These are phyloP conservation scores for Talaromyces sp. DNA, from an alignment of 2,329 filamentous ascomycete species.

Conservation along the genomic window DNA sequence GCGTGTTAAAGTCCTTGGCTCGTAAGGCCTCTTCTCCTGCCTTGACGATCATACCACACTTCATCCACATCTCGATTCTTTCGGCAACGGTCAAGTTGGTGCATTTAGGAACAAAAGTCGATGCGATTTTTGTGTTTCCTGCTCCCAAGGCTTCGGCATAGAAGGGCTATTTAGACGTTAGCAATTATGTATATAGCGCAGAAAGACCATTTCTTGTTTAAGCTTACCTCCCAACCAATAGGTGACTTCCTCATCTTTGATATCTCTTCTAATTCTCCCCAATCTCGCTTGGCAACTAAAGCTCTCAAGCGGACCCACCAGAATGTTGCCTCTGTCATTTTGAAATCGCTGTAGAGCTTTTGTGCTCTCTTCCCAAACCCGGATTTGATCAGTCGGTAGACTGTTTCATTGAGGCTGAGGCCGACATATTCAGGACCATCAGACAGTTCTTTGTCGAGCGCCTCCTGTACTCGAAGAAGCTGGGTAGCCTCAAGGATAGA, in stretches of 20 bases:
- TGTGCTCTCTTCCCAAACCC: constrained; percentile 81
- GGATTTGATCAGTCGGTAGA: constrained; percentile 79
- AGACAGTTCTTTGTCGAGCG: constrained; percentile 77
- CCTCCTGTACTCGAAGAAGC: constrained; percentile 80
- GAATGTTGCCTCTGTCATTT: constrained; percentile 81
- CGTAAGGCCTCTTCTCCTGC: constrained; percentile 89
- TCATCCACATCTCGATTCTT: constrained; percentile 88
- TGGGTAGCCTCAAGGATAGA: constrained; percentile 75
- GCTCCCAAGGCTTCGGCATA: constrained; percentile 85
- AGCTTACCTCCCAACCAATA: constrained; percentile 88
- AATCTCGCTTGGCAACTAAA: constrained; percentile 83
- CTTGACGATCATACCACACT: constrained; percentile 84
- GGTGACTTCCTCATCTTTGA: constrained; percentile 73
- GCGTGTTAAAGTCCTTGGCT: constrained; percentile 71
- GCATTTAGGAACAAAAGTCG: constrained; percentile 84
- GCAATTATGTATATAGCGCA: constrained; percentile 21
- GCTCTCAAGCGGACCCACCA: constrained; percentile 87
- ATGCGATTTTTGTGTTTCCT: constrained; percentile 82
- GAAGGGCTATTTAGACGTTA: constrained; percentile 63
- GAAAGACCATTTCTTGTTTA: constrained; percentile 14
- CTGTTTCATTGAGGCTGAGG: constrained; percentile 83
- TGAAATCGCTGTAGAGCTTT: constrained; percentile 89
- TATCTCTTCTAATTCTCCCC: constrained; percentile 87
- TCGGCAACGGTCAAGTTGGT: constrained; percentile 65
- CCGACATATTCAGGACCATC: constrained; percentile 65